Conservation (phyloP, 1,284 basidiomycete genomes). For the Somion occarium region DNA sequence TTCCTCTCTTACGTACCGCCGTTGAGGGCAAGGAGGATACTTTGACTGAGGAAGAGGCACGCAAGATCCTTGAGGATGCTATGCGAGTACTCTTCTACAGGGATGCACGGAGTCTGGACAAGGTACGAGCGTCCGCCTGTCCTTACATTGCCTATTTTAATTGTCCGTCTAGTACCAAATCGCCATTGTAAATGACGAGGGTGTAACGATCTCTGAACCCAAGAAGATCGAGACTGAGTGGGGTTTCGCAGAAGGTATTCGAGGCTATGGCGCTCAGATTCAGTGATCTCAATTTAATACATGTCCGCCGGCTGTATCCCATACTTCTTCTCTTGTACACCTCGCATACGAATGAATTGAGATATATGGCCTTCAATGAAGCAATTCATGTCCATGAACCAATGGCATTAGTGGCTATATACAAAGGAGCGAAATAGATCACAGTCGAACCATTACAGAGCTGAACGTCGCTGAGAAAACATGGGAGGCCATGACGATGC, state of each 20-base stretch:
- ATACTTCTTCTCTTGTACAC: too few species aligned
- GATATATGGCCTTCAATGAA: too few species aligned
- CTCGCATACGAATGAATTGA: too few species aligned
- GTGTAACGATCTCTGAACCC: conserved; percentile 80
- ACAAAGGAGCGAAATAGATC: too few species aligned
- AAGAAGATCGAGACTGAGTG: conserved; percentile 77
- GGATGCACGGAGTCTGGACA: conserved; percentile 94
- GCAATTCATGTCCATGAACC: too few species aligned
- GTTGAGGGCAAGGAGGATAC: conserved; percentile 79
- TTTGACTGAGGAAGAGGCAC: conserved; percentile 79
- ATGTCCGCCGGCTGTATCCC: too few species aligned
- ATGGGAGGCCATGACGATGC: too few species aligned
- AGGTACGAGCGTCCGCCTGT: conserved; percentile 46
- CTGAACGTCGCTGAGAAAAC: too few species aligned
- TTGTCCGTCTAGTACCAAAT: conserved; percentile 78
- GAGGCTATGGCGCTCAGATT: conserved; percentile 78
- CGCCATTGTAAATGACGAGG: conserved; percentile 79
- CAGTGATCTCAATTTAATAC: too few species aligned
- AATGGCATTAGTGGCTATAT: too few species aligned
- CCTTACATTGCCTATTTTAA: not conserved
- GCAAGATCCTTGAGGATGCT: conserved; percentile 76
- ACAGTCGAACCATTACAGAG: too few species aligned
- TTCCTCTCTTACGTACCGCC: conserved; percentile 87
- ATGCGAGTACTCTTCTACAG: conserved; percentile 97
- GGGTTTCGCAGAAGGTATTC: conserved; percentile 89